Evolutionary conservation across 805 yeast species (phyloP).

Genomic region (Monosporozyma solicola): DNA sequence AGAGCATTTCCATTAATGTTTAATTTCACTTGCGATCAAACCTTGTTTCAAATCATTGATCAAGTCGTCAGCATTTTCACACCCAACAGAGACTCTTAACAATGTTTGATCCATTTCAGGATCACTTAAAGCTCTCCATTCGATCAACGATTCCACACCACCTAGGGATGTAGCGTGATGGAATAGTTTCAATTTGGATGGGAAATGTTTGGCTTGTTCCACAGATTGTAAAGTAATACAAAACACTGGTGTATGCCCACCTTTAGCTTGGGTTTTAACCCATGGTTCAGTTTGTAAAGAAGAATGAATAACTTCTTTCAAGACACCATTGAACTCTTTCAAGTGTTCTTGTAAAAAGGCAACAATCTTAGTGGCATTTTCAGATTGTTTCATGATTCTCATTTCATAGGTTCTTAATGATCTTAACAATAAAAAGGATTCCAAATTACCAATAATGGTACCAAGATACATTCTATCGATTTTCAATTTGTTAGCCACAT

Average conservation of each 20-base stretch:
- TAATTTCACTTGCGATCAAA: slow-evolving; percentile 17
- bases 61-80: slow-evolving; percentile 69
- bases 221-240: slow-evolving; percentile 45
- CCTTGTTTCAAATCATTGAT: slow-evolving; percentile 65
- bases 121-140: slow-evolving; percentile 81
- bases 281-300: slow-evolving; percentile 66
- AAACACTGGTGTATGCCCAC: slow-evolving; percentile 69
- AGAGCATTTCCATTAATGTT: background rate
- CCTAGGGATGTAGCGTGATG: slow-evolving; percentile 92
- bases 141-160: slow-evolving; percentile 83
- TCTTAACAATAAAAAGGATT: slow-evolving; percentile 63
- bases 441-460: slow-evolving; percentile 70
- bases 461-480: slow-evolving; percentile 67
- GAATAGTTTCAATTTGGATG: slow-evolving; percentile 57
- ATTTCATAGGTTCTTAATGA: slow-evolving; percentile 74
- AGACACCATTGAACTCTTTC: slow-evolving; percentile 35
- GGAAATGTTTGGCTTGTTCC: slow-evolving; percentile 53
- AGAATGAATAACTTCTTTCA: slow-evolving; percentile 56
- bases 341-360: slow-evolving; percentile 45
- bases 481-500: slow-evolving; percentile 38
- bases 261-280: slow-evolving; percentile 56
- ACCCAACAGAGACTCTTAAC: slow-evolving; percentile 71
- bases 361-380: slow-evolving; percentile 54
- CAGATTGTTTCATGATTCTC: slow-evolving; percentile 59
- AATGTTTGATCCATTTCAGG: slow-evolving; percentile 44